Percentiles rank a stretch among this genome's conserved stretches.
phyloP scores from a whole-genome alignment of 257 asterid genomes.

The Solanum pinnatisectum region DNA sequence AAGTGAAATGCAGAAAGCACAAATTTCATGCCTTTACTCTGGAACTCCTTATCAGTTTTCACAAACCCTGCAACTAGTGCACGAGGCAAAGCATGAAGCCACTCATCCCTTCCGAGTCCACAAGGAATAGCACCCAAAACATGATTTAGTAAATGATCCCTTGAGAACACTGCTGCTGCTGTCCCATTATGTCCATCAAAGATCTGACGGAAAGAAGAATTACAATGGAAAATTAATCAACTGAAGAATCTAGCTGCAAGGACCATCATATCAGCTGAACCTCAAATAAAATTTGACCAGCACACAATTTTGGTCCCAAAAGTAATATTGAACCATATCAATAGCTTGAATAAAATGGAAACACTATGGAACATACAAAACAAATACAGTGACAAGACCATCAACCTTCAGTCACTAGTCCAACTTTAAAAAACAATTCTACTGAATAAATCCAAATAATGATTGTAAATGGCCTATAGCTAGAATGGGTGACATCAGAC shows the following conservation, averaged over 20 bases:
- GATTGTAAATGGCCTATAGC: neutral
- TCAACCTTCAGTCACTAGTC: neutral
- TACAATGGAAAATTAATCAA: neutral
- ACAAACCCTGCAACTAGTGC: conserved; percentile 91
- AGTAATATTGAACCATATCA: neutral
- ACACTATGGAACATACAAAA: neutral
- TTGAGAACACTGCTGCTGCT: conserved; percentile 65
- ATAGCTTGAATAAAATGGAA: neutral
- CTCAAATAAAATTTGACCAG: neutral
- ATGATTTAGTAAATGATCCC: conserved; percentile 48
- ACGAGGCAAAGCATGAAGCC: conserved; percentile 83
- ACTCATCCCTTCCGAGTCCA: conserved; percentile 67
- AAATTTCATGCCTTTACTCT: conserved; percentile 48
- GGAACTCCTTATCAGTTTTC: conserved; percentile 82
- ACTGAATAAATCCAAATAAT: neutral
- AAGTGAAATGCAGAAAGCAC: neutral
- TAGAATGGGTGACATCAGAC: neutral
- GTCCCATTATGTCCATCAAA: conserved; percentile 86
- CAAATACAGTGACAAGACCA: neutral
- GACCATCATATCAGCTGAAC: neutral
- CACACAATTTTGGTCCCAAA: neutral
- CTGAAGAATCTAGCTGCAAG: neutral
- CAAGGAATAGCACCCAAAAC: conserved; percentile 58
- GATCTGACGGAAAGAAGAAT: conserved; percentile 23
- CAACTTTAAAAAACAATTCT: neutral